Percentiles rank a stretch among this genome's conserved stretches.
Conservation (phyloP, 2,329 filamentous ascomycete genomes). For the Orbilia javanica region DNA sequence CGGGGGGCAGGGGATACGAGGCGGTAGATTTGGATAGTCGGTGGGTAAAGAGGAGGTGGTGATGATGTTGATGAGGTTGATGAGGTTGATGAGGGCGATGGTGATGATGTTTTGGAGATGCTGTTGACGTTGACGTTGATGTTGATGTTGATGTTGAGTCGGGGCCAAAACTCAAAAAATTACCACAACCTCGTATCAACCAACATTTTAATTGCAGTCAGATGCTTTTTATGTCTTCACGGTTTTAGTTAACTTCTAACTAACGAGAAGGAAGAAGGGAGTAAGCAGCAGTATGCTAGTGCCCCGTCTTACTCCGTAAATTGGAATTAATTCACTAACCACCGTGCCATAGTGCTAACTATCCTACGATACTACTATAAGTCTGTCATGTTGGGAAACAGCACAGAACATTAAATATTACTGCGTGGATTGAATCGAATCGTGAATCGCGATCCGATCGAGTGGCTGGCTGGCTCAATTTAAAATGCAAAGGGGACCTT, state of each 20-base stretch:
- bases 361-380: background rate
- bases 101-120: conserved; percentile 12
- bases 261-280: too few species aligned
- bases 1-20: background rate
- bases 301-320: too few species aligned
- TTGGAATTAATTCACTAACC: too few species aligned
- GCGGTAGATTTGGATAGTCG: background rate
- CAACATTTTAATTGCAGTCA: too few species aligned
- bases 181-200: background rate
- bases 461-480: background rate
- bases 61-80: background rate
- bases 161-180: background rate
- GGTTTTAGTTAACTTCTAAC: too few species aligned
- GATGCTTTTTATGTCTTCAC: too few species aligned
- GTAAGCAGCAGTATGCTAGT: too few species aligned
- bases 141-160: background rate
- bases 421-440: too few species aligned
- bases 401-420: too few species aligned
- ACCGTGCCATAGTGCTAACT: too few species aligned
- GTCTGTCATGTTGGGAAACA: conserved; percentile 1
- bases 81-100: conserved; percentile 6
- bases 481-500: background rate
- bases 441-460: background rate
- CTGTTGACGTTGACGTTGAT: conserved; percentile 6
- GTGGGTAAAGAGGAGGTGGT: background rate